Evolutionary conservation across 495 filamentous ascomycete genomes (phyloP).

Genomic region (Sordaria brevicollis): DNA sequence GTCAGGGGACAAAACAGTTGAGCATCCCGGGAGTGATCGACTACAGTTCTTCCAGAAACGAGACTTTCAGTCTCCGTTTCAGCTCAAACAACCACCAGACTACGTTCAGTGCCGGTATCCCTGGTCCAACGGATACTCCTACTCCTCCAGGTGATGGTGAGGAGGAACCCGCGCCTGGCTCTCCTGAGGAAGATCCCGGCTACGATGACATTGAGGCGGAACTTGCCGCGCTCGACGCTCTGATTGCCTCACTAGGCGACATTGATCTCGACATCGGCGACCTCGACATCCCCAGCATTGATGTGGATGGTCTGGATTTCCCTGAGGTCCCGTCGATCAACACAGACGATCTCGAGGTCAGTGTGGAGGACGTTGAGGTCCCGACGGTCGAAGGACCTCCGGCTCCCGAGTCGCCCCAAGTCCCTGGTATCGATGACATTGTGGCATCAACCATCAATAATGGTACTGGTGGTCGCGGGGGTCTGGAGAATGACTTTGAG

Average conservation of each 20-base stretch:
- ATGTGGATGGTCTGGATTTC: not conserved
- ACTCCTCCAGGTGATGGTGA: not conserved
- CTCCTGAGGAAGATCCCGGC: not conserved
- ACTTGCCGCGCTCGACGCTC: not conserved
- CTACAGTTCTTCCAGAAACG: not conserved
- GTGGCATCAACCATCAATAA: not conserved
- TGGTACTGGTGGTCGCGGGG: not conserved
- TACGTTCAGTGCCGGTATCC: not conserved
- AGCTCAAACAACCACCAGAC: not conserved
- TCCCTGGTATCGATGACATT: not conserved
- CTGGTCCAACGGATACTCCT: not conserved
- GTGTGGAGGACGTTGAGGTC: not conserved
- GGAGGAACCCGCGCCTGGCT: not conserved
- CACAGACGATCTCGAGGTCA: not conserved
- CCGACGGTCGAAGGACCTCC: not conserved
- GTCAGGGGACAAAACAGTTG: not conserved
- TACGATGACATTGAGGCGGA: not conserved
- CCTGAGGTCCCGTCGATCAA: not conserved
- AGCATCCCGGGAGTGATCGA: not conserved
- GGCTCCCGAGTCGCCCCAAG: not conserved
- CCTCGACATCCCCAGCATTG: not conserved
- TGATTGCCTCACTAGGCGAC: not conserved
- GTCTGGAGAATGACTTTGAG: not conserved
- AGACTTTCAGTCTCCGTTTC: not conserved
- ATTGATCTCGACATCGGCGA: not conserved